Evolutionary conservation across 2,329 filamentous ascomycete species (phyloP), one percentile per base, ranked within the genome.

Genomic region (Cladosporium sp.): DNA sequence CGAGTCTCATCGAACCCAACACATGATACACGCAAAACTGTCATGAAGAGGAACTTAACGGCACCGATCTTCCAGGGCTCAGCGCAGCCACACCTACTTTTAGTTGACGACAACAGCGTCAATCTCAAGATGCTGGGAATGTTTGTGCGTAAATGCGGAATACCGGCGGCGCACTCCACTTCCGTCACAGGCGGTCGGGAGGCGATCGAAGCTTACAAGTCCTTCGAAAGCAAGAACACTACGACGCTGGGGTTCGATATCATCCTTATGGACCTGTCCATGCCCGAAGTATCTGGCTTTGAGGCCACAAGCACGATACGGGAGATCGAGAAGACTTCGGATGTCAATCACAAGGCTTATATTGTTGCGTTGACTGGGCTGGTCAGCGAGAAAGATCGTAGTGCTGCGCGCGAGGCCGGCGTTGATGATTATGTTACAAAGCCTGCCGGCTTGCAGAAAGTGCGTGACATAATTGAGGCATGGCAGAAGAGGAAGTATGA

Each of bases 181-280:
- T 18, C 26, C 7, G 49, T 37, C 28, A 11, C 21, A 14, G 60
- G 46, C 8, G 61, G 61, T 21, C 35, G 23, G 11, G 29, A 50
- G 21, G 61, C 61, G 0, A 64, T 64, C 12, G 50, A 55, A 14
- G 23, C 18, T 1, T 64, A 26, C 23, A 40, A 35, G 6, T n/a
- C 40, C 18, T 44, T 44, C 40, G n/a, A 37, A 37, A 35, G n/a
- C 7, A 28, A 37, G 12, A 28, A 29, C 35, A 26, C 6, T 1
- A 37, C 23, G 8, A 21, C 16, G 6, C 18, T 21, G 2, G 18
- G 40, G 21, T 62, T 66, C 11, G 64, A 66, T 23, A 64, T 64
- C 26, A 49, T 64, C 28, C 26, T 66, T 3, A 64, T 66, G 61
- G 65, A 66, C 49, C 28, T 66, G 3, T 58, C 50, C 6, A 66